Conservation (phyloP, 1,284 basidiomycete species). For the Sporisorium graminicola region DNA sequence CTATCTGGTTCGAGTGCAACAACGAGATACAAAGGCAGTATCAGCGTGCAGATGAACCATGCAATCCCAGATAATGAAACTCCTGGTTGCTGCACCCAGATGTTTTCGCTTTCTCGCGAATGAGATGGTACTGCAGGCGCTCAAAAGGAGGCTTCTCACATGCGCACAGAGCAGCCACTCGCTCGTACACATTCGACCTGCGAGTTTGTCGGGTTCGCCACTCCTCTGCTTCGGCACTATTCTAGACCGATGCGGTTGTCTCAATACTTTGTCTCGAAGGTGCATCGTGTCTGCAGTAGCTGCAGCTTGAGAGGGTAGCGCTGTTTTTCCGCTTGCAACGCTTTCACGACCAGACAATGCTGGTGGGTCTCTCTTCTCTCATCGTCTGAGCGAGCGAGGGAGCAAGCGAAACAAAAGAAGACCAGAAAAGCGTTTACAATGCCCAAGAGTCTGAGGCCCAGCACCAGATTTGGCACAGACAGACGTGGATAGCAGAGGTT, state of each 20-base stretch:
- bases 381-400: background rate
- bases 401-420: background rate
- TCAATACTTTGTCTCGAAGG: background rate
- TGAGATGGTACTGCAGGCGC: too few relatives aligned
- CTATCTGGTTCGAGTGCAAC: background rate
- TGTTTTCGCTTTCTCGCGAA: too few relatives aligned
- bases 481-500: background rate
- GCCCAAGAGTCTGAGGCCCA: too few relatives aligned
- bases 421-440: too few relatives aligned
- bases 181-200: too few relatives aligned
- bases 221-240: background rate
- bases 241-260: background rate
- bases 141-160: too few relatives aligned
- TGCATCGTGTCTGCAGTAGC: background rate
- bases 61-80: too few relatives aligned
- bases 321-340: background rate
- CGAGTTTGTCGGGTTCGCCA: too few relatives aligned
- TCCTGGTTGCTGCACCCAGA: too few relatives aligned
- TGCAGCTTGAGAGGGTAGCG: background rate
- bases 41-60: background rate
- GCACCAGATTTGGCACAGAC: background rate
- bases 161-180: too few relatives aligned
- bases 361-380: background rate
- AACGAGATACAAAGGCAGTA: background rate
- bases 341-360: background rate